Conservation (phyloP, 2,329 filamentous ascomycete species). For the Curvularia hawaiiensis region DNA sequence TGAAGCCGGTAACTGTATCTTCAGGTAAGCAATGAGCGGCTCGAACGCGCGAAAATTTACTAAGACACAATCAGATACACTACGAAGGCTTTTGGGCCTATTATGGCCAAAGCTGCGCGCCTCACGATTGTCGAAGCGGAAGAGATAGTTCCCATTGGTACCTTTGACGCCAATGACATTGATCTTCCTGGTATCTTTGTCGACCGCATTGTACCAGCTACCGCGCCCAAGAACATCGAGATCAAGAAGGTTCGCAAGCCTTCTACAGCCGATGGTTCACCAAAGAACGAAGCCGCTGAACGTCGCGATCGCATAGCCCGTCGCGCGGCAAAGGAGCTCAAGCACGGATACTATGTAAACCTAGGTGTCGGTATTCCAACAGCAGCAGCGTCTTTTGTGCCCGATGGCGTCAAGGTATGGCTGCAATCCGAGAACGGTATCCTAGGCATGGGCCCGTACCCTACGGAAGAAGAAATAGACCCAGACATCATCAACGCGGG, state of each 20-base stretch:
- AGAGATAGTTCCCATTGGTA: slow-evolving; percentile 86
- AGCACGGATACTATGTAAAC: slow-evolving; percentile 95
- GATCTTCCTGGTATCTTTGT: slow-evolving; percentile 93
- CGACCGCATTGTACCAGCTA: slow-evolving; percentile 84
- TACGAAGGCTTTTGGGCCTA: slow-evolving; percentile 45
- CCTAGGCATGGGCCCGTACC: slow-evolving; percentile 52
- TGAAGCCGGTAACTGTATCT: slow-evolving; percentile 75
- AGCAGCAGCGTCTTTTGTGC: slow-evolving; percentile 81
- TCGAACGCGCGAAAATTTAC: background rate
- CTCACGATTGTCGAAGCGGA: slow-evolving; percentile 95
- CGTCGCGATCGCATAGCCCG: slow-evolving; percentile 78
- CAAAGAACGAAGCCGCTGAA: slow-evolving; percentile 14
- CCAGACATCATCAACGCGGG: slow-evolving; percentile 90
- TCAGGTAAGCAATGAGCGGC: slow-evolving; percentile 51
- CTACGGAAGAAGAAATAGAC: slow-evolving; percentile 71
- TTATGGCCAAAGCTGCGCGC: slow-evolving; percentile 88
- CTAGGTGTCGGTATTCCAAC: slow-evolving; percentile 93
- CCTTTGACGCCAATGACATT: slow-evolving; percentile 80
- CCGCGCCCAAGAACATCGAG: slow-evolving; percentile 77
- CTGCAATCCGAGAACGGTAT: slow-evolving; percentile 62
- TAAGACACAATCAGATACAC: slow-evolving; percentile 35
- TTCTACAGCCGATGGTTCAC: slow-evolving; percentile 21
- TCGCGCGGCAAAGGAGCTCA: slow-evolving; percentile 87
- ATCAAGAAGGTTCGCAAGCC: slow-evolving; percentile 43
- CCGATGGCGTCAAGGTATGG: slow-evolving; percentile 59